phyloP scores from a whole-genome alignment of 495 filamentous ascomycete genomes.

The Collariella sp. region DNA sequence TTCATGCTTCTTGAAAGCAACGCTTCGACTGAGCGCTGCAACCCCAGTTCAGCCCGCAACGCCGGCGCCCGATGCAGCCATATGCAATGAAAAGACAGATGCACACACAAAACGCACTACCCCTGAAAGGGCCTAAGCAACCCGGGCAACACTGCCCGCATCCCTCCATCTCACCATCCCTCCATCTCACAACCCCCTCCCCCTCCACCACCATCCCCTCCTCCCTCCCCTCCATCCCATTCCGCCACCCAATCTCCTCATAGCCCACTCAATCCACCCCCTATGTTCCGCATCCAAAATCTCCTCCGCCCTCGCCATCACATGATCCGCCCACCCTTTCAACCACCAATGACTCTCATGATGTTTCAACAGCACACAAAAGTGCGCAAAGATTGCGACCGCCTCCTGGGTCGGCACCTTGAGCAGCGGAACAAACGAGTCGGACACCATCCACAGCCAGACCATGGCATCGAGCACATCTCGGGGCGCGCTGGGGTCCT shows the following conservation, averaged over 20 bases:
- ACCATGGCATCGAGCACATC: constrained; percentile 32
- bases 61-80: too few species aligned
- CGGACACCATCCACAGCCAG: constrained; percentile 30
- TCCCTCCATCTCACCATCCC: background rate
- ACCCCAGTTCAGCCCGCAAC: too few species aligned
- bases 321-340: constrained; percentile 28
- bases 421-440: constrained; percentile 28
- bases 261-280: constrained; percentile 29
- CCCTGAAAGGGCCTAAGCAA: too few species aligned
- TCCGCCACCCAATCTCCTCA: constrained; percentile 26
- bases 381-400: constrained; percentile 31
- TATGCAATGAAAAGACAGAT: too few species aligned
- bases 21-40: too few species aligned
- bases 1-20: too few species aligned
- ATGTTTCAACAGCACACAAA: constrained; percentile 24
- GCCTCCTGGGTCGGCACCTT: constrained; percentile 24
- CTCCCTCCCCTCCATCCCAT: too few species aligned
- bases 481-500: constrained; percentile 7
- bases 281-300: constrained; percentile 28
- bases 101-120: too few species aligned
- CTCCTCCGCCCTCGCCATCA: constrained; percentile 22
- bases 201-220: background rate
- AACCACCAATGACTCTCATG: constrained; percentile 32
- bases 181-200: background rate
- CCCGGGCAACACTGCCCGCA: too few species aligned